Base-by-base conservation (phyloP, 75 land plant species). In the Ceratopteris richardii region DNA sequence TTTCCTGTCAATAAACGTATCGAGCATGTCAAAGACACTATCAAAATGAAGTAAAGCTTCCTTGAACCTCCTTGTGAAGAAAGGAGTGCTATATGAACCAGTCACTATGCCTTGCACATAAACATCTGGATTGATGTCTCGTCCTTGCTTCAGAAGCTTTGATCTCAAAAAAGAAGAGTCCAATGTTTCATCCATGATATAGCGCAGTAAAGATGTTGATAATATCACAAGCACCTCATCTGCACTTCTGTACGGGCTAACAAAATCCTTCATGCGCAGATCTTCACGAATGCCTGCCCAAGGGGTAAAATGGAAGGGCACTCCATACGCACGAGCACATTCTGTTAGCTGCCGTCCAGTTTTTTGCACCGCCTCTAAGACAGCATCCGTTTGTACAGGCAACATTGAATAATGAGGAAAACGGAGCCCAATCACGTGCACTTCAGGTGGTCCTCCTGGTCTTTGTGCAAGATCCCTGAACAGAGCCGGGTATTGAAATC, bases 341-440 rank as follows among this genome's bases (percentile, higher is more conserved):
- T 23, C 54, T 23, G 54, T 12, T 23, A 52, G 56, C 39, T 69
- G 19, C 16, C 50, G 54, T 11, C 54, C 54, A 4, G 27, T 52
- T 23, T 24, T 62, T 12, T 72, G 72, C 1, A 72, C 65, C 61
- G 66, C 71, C n/a, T 74, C 74, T 6, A 70, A 46, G 4, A 52
- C 54, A 23, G 25, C 54, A 22, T 52, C 54, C 7, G 74, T 31
- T 39, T 72, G 74, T 5, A 68, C 60, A 0, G 80, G 80, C 0
- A 72, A 27, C 47, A 80, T 74, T 0, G 77, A 77, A 18, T 73
- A 70, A 39, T 65, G 77, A 17, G 95, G 87, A 29, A 73, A 58
- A 53, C 88, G 91, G 31, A 89, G 80, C 25, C 91, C 95, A 51
- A 92, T 86, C 0, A 89, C 79, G 11, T 84, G 78, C 30, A 89